Base-by-base conservation (phyloP, 768 basidiomycete genomes). In the Amanita muscaria region DNA sequence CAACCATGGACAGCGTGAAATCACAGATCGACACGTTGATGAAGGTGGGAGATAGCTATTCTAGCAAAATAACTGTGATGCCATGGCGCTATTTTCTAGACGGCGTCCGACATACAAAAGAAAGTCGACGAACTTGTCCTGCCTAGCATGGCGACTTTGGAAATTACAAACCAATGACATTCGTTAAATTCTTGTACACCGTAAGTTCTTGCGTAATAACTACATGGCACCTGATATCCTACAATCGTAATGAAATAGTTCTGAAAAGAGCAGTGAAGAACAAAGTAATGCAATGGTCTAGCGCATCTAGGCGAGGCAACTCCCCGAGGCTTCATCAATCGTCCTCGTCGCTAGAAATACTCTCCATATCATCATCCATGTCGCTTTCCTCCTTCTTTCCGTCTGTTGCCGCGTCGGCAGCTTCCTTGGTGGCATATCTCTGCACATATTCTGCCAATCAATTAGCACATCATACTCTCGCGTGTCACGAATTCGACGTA, bases 351-450 rank as follows among this genome's bases (percentile, higher is more conserved):
- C 83, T 88, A 48, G 85, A 87, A 49, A 86, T 69, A 45, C 88
- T 88, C 61, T 88, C 89, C 83, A 90, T 88, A 57, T 83, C 87
- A 53, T 82, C 84, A 53, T 91, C 87, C 31, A 79, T 76, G 14
- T 81, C 80, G 2, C 85, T 84, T 0, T 79, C 79, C 5, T 80
- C 77, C 1, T 79, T 77, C 14, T 77, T 74, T 27, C 62, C 67
- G 31, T 70, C 76, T 16, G 72, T 70, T 1, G 80, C 76, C 22
- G 82, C 85, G 51, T 94, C 90, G 5, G 85, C 81, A 21, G 81
- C 86, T 58, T 89, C 91, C 66, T 88, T 85, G 29, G 85, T 93
- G 11, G 96, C 96, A 56, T 79, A 99, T 42, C 88, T 75, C 54
- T 88, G 83, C n/a, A 98, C 94, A 58, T 98, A 98, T 56, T 96